Evolutionary conservation across 371 early-diverging fungal species (phyloP).

Genomic region (Fennellomyces sp.): DNA sequence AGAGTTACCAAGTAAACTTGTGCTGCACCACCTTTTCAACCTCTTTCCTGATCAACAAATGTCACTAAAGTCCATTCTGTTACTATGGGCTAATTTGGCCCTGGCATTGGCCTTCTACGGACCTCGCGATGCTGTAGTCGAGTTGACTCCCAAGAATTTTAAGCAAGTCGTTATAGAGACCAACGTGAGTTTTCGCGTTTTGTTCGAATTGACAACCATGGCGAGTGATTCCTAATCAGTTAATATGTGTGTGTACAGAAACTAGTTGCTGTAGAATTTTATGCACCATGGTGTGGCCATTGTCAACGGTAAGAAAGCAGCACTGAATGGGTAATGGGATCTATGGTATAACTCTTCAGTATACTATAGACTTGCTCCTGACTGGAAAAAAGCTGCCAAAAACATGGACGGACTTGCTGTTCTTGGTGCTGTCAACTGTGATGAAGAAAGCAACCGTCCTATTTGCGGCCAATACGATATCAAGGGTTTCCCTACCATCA

Average conservation of each 20-base stretch:
- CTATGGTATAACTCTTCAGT: not conserved
- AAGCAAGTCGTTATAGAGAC: constrained; percentile 67
- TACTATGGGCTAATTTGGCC: constrained; percentile 12
- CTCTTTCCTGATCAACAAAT: no score
- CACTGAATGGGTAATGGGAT: not conserved
- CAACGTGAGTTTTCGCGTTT: constrained; percentile 49
- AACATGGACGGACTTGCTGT: constrained; percentile 81
- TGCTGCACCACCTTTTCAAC: not conserved
- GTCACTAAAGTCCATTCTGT: constrained; percentile 1
- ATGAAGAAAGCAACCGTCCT: constrained; percentile 73
- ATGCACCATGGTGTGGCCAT: constrained; percentile 95
- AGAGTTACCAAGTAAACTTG: not conserved
- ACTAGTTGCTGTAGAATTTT: constrained; percentile 85
- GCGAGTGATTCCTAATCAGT: not conserved
- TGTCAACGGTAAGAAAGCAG: constrained; percentile 68
- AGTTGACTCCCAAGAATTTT: constrained; percentile 68
- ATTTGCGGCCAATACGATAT: constrained; percentile 80
- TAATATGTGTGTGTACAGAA: constrained; percentile 43
- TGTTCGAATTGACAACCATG: not conserved
- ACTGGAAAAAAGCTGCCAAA: constrained; percentile 85
- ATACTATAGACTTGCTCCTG: constrained; percentile 68
- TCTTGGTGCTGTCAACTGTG: constrained; percentile 90
- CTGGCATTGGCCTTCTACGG: constrained; percentile 45
- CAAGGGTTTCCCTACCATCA: constrained; percentile 95
- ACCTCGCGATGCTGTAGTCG: constrained; percentile 58